Percentiles rank a stretch among this genome's conserved stretches.
Evolutionary conservation across 2,329 filamentous ascomycete species (phyloP).

Genomic region (Alternaria novae-zelandiae): DNA sequence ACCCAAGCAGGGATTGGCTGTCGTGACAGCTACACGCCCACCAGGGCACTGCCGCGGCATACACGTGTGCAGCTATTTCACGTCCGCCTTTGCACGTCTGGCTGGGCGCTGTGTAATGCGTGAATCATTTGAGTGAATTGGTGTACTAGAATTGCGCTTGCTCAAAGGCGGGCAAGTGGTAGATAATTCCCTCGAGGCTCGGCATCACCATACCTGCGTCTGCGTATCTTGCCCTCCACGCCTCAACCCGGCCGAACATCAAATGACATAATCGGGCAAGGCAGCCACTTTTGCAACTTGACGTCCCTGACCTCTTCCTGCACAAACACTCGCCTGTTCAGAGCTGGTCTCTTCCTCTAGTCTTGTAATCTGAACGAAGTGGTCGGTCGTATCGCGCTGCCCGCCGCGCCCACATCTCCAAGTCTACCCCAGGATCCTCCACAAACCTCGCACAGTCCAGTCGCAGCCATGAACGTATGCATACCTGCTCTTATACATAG

Average conservation of each 20-base stretch:
- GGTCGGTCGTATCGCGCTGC: neutral
- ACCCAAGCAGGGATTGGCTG: slow-evolving; percentile 16
- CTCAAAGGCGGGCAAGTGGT: neutral
- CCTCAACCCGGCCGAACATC: slow-evolving; percentile 10
- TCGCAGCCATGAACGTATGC: slow-evolving; percentile 55
- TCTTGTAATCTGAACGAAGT: neutral
- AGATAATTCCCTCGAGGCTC: slow-evolving; percentile 5
- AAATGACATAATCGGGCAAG: neutral
- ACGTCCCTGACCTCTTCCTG: neutral
- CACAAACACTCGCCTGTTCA: neutral
- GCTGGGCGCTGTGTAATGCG: neutral
- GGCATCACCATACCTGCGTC: slow-evolving; percentile 10
- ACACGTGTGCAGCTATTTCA: neutral
- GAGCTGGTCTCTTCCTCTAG: neutral
- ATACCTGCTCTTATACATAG: neutral
- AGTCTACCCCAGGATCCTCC: neutral
- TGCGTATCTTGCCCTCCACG: slow-evolving; percentile 2
- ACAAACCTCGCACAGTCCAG: slow-evolving; percentile 10
- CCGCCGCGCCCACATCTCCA: slow-evolving; percentile 9
- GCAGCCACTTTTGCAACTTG: neutral
- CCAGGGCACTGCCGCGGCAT: slow-evolving; percentile 4
- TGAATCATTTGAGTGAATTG: neutral
- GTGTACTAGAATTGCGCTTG: neutral
- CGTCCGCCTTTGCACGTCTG: neutral
- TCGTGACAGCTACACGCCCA: slow-evolving; percentile 1